Evolutionary conservation across 1,284 basidiomycete species (phyloP).

Genomic region (Athelia sp.): DNA sequence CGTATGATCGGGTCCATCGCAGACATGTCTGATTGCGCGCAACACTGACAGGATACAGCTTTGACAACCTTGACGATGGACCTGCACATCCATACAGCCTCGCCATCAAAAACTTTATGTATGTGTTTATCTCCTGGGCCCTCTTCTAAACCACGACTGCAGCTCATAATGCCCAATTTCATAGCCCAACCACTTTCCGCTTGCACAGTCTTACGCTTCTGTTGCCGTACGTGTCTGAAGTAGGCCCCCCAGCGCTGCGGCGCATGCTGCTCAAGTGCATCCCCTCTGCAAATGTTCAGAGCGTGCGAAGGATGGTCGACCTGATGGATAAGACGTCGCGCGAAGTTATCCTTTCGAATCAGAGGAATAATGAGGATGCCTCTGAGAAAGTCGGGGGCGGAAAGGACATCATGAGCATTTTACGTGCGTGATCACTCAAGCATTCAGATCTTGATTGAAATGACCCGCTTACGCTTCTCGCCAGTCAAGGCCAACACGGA

Average conservation of each 20-base stretch:
- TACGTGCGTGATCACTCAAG: slow-evolving; percentile 9
- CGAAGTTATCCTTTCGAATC: slow-evolving; percentile 10
- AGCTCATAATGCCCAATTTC: too few relatives aligned
- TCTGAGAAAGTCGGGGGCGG: slow-evolving; percentile 13
- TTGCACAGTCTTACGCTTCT: background rate
- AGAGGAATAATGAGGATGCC: slow-evolving; percentile 12
- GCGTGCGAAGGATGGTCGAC: slow-evolving; percentile 6
- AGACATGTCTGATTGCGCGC: background rate
- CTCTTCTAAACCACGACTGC: background rate
- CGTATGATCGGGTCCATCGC: background rate
- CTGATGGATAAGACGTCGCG: slow-evolving; percentile 10
- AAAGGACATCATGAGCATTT: slow-evolving; percentile 21
- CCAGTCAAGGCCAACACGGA: slow-evolving; percentile 36
- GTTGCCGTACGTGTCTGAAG: background rate
- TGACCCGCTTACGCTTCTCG: too few relatives aligned
- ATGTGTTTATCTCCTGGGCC: too few relatives aligned
- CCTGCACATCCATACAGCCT: slow-evolving; percentile 2
- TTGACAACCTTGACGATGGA: slow-evolving; percentile 1
- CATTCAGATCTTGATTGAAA: too few relatives aligned
- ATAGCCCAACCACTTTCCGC: background rate
- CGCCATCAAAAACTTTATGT: slow-evolving; percentile 5
- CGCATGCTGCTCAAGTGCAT: slow-evolving; percentile 5
- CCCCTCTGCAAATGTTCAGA: slow-evolving; percentile 3
- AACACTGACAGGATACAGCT: background rate
- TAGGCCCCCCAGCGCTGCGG: slow-evolving; percentile 6